Evolutionary conservation across 305 asterid species (phyloP).

Genomic region (Solanum chacoense): DNA sequence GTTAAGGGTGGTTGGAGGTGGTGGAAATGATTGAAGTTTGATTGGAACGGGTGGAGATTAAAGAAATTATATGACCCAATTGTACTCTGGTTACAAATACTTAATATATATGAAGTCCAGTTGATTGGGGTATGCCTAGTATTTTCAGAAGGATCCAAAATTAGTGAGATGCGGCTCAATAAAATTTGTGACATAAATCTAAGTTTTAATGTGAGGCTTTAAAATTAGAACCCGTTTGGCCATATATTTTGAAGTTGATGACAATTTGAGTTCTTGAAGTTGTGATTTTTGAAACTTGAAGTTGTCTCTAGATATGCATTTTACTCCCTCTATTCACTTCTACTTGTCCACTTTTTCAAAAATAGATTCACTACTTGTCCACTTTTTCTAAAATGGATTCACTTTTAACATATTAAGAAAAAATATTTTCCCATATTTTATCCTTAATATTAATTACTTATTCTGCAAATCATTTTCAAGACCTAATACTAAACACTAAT

Average conservation of each 20-base stretch:
- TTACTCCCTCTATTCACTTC: background rate
- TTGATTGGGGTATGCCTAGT: background rate
- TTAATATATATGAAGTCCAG: background rate
- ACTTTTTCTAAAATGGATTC: background rate
- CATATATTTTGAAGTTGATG: background rate
- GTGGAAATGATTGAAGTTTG: background rate
- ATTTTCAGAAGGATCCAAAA: background rate
- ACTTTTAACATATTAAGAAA: background rate
- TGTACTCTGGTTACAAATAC: background rate
- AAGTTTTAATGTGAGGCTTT: background rate
- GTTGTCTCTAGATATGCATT: background rate
- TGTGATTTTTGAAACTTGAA: background rate
- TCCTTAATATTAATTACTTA: background rate
- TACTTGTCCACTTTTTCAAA: background rate
- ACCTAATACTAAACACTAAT: background rate
- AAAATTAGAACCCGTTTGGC: background rate
- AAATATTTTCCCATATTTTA: background rate
- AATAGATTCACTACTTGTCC: background rate
- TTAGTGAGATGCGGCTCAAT: background rate
- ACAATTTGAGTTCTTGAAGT: background rate
- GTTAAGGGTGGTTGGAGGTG: background rate
- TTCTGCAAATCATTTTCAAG: background rate
- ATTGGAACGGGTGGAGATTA: background rate
- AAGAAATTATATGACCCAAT: background rate
- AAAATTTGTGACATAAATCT: background rate